Conservation (phyloP, 495 filamentous ascomycete species). For the Penicillium verhagenii region DNA sequence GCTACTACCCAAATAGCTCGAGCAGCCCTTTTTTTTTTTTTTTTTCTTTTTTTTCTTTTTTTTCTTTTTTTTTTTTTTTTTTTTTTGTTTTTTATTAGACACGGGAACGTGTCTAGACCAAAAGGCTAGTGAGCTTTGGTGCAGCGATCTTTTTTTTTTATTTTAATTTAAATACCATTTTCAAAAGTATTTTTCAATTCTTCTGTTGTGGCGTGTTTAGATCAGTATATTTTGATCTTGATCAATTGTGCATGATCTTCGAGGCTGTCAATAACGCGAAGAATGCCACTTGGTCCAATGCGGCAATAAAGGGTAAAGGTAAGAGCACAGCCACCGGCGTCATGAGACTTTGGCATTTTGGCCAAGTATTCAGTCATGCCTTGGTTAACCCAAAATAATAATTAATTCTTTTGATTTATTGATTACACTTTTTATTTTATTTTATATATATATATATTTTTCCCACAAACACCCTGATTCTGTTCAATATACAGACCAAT, state of each 20-base stretch:
- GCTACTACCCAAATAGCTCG: not conserved
- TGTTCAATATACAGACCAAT: no score
- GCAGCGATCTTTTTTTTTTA: not conserved
- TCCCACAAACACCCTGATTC: no score
- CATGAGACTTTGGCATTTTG: slow-evolving; percentile 4
- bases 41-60: not conserved
- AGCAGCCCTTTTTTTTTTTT: not conserved
- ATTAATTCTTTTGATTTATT: not conserved
- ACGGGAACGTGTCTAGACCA: not conserved
- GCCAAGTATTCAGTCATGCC: not conserved
- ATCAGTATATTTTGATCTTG: no score
- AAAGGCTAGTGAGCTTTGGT: not conserved
- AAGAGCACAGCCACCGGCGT: slow-evolving; percentile 22
- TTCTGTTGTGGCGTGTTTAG: no score
- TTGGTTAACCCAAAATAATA: not conserved
- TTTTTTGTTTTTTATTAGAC: no score
- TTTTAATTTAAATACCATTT: not conserved
- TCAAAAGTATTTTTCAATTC: no score
- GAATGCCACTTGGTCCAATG: slow-evolving; percentile 19
- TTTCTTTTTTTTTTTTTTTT: no score
- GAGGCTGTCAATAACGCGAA: slow-evolving; percentile 2
- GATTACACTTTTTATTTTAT: no score
- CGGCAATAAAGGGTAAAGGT: not conserved
- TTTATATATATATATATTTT: no score
- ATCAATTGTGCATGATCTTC: not conserved